Base-by-base conservation (phyloP, 257 asterid genomes). In the Scutellaria barbata region DNA sequence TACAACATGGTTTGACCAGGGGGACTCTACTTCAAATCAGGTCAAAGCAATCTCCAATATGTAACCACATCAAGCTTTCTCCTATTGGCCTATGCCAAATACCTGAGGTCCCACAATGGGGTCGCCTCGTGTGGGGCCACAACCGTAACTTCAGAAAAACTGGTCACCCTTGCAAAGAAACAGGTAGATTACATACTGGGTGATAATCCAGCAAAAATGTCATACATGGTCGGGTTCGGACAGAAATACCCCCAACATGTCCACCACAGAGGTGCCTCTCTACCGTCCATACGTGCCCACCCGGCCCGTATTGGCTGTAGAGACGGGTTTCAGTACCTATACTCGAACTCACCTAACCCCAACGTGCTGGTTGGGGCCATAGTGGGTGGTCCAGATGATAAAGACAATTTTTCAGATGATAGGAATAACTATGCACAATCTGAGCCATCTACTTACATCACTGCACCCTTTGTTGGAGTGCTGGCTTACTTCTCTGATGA, bases 171-270 rank as follows among this genome's bases (percentile, higher is more conserved):
- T 0, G 98, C 96, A 6, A 89, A 64, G 81, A 86, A 76, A 65
- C 98, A 89, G 55, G 89, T 89, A 20, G 98, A 92, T 73, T 92
- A 89, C 86, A 83, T 92, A 69, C 79, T 92, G n/a, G 98, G 98
- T 0, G 75, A 88, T 1, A 92, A 92, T 78, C 98, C 98, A 0
- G 81, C 84, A 5, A 74, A 66, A 37, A 85, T 82, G 83, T 87
- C 98, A 0, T 92, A 89, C 48, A 89, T 92, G 98, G 98, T 92
- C 0, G 98, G 98, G 56, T 91, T 83, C 47, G 91, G 95, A 10
- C 59, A 73, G 17, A 85, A 75, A 72, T 88, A 82, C 56, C 97
- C 97, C 4, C 86, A 76, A 41, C 89, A 58, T 5, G 83, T 88
- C 3, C 96, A 90, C 80, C 96, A 90, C 74, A 80, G 96, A 52